Evolutionary conservation across 768 basidiomycete genomes (phyloP).

Genomic region (Rhizopogon vulgaris): DNA sequence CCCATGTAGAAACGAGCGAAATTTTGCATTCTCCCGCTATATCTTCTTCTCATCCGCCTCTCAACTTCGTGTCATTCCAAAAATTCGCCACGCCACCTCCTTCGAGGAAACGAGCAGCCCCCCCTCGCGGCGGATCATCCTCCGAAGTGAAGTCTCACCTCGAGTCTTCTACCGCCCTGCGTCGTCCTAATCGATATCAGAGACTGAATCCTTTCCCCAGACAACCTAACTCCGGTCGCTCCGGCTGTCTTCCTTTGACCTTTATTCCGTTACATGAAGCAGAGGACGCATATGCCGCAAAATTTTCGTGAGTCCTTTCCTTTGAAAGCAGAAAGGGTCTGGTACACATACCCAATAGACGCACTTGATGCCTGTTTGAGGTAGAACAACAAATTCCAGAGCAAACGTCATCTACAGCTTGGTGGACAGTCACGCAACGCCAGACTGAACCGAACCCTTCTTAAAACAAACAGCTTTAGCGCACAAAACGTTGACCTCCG

Average conservation of each 20-base stretch:
- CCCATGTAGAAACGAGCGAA: constrained; percentile 16
- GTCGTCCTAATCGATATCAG: not conserved
- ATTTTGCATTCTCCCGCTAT: constrained; percentile 8
- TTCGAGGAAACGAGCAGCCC: not conserved
- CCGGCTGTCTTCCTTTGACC: constrained; percentile 13
- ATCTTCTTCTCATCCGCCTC: constrained; percentile 15
- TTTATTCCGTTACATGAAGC: constrained; percentile 22
- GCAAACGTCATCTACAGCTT: not conserved
- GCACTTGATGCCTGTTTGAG: not conserved
- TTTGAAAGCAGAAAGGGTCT: not conserved
- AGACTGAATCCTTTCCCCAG: not conserved
- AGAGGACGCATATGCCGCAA: constrained; percentile 18
- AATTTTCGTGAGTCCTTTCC: constrained; percentile 17
- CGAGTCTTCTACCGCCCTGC: not conserved
- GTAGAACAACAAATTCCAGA: not conserved
- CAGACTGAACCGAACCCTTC: not conserved
- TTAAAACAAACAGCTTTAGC: no score
- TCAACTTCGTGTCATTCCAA: constrained; percentile 21
- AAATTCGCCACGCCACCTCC: constrained; percentile 10
- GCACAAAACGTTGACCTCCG: not conserved
- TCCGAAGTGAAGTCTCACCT: not conserved
- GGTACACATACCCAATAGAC: not conserved
- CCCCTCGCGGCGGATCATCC: not conserved
- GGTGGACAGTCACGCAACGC: not conserved
- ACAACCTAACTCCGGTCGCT: not conserved